Evolutionary conservation across 306 rosid genomes (phyloP), one percentile per base, ranked within the genome.

Genomic region (Abrus pulchellus): DNA sequence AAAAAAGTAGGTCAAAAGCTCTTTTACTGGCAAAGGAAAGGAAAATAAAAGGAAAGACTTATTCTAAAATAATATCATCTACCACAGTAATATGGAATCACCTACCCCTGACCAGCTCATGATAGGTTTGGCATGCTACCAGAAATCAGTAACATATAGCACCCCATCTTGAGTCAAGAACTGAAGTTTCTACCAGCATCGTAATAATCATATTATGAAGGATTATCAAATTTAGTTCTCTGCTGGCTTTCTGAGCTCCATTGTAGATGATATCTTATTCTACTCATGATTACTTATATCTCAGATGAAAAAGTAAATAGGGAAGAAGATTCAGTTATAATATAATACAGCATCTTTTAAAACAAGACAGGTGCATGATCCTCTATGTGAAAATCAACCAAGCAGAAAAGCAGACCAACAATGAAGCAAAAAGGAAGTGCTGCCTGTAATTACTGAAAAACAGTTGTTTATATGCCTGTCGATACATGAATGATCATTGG

Each of bases 401-500:
- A 6, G 29, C 12, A 5, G 10, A 78, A 55, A 77, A 38, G 27
- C 20, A 78, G 14, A 56, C 5, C 54, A 34, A 40, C 11, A 7
- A 11, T 45, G 38, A 66, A 52, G 27, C 44, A 40, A 40, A 64
- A 54, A 38, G 43, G 33, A 13, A 14, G 38, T 38, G 29, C 11
- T 34, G 14, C 20, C 20, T 20, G 20, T 14, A 53, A 72, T 41
- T 65, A 40, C 71, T 3, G 52, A 27, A 64, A 66, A 53, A n/a
- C 34, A 47, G 32, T 13, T 40, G 5, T 59, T 30, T 32, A 9
- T 48, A 30, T 8, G 34, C 48, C 7, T 61, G 36, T 9, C 5
- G 75, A 68, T 56, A 60, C 73, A 63, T 45, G 56, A 72, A 50
- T 63, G 70, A 53, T 54, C 7, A 72, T 36, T 11, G 64, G 72